Base-by-base conservation (phyloP, 1,284 basidiomycete species). In the Heliocybe sulcata region DNA sequence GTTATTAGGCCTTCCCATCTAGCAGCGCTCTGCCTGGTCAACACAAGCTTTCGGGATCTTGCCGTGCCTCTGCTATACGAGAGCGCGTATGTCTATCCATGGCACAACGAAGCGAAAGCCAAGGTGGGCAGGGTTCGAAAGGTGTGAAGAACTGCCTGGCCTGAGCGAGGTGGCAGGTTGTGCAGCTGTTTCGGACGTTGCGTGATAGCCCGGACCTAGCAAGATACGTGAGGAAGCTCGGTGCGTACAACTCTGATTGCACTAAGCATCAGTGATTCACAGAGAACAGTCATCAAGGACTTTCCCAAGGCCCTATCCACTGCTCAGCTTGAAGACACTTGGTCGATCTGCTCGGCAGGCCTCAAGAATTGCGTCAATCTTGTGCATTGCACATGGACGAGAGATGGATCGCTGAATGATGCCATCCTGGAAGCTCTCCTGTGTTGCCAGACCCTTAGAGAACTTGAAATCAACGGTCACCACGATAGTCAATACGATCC, bases 391-490 rank as follows among this genome's bases (percentile, higher is more conserved):
- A 80, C 79, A 9, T 90, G 87, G 87, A 90, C 87, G 4, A 77
- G 87, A 42, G 84, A 90, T 60, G 85, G 86, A 2, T 82, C 87
- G 2, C 69, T 90, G 25, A 81, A 73, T 38, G 77, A 80, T 1
- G 68, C 71, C 1, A 77, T 87, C 25, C 71, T 90, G 10, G 61
- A 73, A 25, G 76, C 77, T 16, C 68, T 90, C 4, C 67, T 69
- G 3, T 51, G 60, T 16, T 78, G 74, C 35, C 61, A 67, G 0
- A 60, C 67, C 1, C 68, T 90, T 8, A 60, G 66, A 27, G 79
- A 81, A 48, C 68, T 90, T 3, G 85, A 88, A 62, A 77, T 90
- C 51, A 90, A 90, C 55, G 88, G 87, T 0, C 75, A 80, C 54
- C 75, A 75, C 60, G 70, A 75, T 35, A 71, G 72, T 26, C 72